Base-by-base conservation (phyloP, 2,329 filamentous ascomycete species). In the Pseudogymnoascus sp. region DNA sequence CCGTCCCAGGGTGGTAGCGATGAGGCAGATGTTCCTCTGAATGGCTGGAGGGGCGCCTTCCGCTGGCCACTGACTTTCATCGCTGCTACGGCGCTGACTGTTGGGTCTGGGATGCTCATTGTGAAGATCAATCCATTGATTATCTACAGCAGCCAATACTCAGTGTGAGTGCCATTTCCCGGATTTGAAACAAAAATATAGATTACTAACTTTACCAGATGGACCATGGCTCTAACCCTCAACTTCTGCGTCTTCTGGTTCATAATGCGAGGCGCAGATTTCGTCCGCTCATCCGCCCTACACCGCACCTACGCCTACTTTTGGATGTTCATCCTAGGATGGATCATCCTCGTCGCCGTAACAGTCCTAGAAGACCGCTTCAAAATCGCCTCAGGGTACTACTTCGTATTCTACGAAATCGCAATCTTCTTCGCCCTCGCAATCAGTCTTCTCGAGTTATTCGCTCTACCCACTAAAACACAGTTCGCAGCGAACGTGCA, bases 101-200 rank as follows among this genome's bases (percentile, higher is more conserved):
- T 96, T 23, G 90, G 85, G 0, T 80, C 91, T 16, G 89, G 90
- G 1, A 90, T 90, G 69, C 76, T 98, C 62, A 71, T 96, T 45
- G 84, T 85, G 39, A 96, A 95, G 75, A 78, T 93, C 73, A 98
- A 98, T 72, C 92, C 93, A 1, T 84, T 91, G 70, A 92, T 98
- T 70, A 80, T 95, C n/a, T 95, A 97, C 77, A 93, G 91, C 76
- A 96, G 90, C 70, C 83, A 87, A 60, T 98, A 95, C 74, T 82
- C 90, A 4, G 89, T 97, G 72, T 83, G 73, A 75, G 81, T 77
- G 7, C 0, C 19, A 11, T 1, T 21, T 6, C 1, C 19, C 6
- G 39, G 2, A 1, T 57, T 31, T 19, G 25, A n/a, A 25, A 19
- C 28, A 11, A n/a, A 16, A 14, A 39, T 8, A 5, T 23, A 1